These are phyloP conservation scores for Podospora australis DNA, from an alignment of 495 filamentous ascomycete genomes.

Conservation along the genomic window DNA sequence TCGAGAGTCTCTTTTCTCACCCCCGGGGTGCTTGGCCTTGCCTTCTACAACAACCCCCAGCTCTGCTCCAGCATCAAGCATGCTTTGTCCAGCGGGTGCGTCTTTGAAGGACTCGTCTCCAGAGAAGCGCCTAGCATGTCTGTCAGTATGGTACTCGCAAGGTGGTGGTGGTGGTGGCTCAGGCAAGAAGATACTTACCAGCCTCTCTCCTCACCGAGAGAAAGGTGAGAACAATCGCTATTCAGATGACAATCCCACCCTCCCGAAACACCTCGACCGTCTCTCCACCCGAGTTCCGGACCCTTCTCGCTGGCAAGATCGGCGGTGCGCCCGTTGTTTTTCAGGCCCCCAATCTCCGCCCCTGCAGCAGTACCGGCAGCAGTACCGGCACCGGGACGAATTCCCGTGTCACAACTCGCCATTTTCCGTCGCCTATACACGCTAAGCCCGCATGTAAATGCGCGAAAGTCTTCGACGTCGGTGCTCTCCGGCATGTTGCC, in stretches of 20 bases:
- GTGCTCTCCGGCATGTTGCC: conserved; percentile 63
- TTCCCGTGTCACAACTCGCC: neutral
- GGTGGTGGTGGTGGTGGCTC: neutral
- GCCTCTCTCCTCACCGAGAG: conserved; percentile 75
- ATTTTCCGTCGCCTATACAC: conserved; percentile 35
- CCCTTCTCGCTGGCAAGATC: conserved; percentile 20
- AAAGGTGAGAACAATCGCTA: conserved; percentile 73
- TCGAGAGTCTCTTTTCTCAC: neutral
- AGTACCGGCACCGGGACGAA: neutral
- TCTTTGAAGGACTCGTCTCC: conserved; percentile 64
- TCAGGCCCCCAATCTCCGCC: conserved; percentile 17
- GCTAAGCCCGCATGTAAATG: conserved; percentile 79
- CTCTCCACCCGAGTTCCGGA: conserved; percentile 50
- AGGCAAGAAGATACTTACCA: conserved; percentile 52
- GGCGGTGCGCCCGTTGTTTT: conserved; percentile 24
- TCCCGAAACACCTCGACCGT: conserved; percentile 62
- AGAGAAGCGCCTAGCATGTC: conserved; percentile 69
- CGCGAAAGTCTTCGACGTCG: conserved; percentile 68
- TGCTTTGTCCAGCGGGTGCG: conserved; percentile 4
- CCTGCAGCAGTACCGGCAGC: conserved; percentile 4
- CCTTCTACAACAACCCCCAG: conserved; percentile 31
- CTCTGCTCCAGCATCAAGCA: conserved; percentile 26
- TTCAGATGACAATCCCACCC: conserved; percentile 76
- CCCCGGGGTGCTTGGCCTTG: conserved; percentile 1
- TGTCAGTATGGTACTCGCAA: conserved; percentile 20